A percentile compares a stretch with the other conserved stretches of the same genome.
These are phyloP conservation scores for Asparagopsis taxiformis DNA, from an alignment of 31 red algal genomes.

Conservation along the genomic window DNA sequence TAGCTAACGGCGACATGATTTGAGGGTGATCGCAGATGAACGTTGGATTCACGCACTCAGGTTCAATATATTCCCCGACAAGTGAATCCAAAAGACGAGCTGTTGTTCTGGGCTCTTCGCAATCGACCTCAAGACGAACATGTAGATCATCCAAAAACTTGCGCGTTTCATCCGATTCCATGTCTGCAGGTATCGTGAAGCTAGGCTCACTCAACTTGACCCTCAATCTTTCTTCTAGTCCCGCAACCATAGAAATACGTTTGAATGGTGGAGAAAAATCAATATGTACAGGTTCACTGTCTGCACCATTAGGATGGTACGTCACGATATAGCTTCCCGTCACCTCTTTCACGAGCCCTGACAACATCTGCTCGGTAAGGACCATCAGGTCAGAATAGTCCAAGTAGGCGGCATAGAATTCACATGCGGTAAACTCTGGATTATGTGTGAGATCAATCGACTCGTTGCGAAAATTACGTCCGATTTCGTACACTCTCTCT, in stretches of 20 bases:
- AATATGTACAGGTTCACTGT: slow-evolving; percentile 57
- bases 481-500: slow-evolving; percentile 96
- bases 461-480: slow-evolving; percentile 97
- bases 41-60: slow-evolving; percentile 90
- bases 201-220: slow-evolving; percentile 15
- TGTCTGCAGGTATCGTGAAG: slow-evolving; percentile 57
- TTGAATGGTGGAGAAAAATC: slow-evolving; percentile 95
- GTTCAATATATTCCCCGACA: slow-evolving; percentile 87
- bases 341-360: slow-evolving; percentile 67
- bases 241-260: slow-evolving; percentile 86
- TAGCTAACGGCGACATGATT: slow-evolving; percentile 96
- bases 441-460: slow-evolving; percentile 97
- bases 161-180: slow-evolving; percentile 57
- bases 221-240: slow-evolving; percentile 63
- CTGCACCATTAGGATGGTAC: slow-evolving; percentile 85
- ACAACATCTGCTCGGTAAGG: slow-evolving; percentile 87
- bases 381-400: slow-evolving; percentile 97
- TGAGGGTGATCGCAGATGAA: slow-evolving; percentile 98
- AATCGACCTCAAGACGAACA: slow-evolving; percentile 60
- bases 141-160: slow-evolving; percentile 61
- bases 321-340: slow-evolving; percentile 65
- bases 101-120: slow-evolving; percentile 79
- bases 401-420: slow-evolving; percentile 96
- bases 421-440: slow-evolving; percentile 99
- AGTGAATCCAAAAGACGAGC: slow-evolving; percentile 91